Evolutionary conservation across 805 yeast genomes (phyloP), one percentile per base, ranked within the genome.

Genomic region (Ogataea parapolymorpha): DNA sequence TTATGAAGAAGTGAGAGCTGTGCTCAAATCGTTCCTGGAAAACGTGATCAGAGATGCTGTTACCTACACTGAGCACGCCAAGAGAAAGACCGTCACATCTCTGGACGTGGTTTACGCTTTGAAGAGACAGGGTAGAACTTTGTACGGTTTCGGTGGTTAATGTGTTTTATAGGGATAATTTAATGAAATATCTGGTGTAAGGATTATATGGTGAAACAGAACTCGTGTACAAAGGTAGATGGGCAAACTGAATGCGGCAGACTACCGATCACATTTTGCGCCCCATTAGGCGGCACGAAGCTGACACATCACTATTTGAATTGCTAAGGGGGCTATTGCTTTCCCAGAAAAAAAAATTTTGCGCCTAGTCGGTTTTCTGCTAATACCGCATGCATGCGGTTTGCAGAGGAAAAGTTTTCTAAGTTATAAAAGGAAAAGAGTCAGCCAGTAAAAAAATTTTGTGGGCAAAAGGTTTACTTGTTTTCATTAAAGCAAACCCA

Each of bases 111-210:
- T 91, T 63, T 91, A 91, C 73, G 98, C 98, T 63, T 85, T 91
- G 77, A 91, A 91, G 93, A 89, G 98, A 84, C 97, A 93, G 80
- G 99, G 99, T 68, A 86, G 98, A 79, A 93, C 98, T 76, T 83
- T 93, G 72, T 91, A 91, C 72, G 98, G 98, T 90, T 93, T 91
- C 85, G 98, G 98, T 79, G 96, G 96, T 83, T 91, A 84, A 32
- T 29, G 39, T 22, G 28, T 40, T 33, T 26, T 34, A 32, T 32
- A 39, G 37, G 42, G 33, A 28, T 32, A 32, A 33, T 7, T 33
- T 39, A 39, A 39, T 39, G 42, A 39, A 33, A 39, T 39, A 33
- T 27, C 34, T 39, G 42, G 42, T 39, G 42, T 28, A 41, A 35
- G 34, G 44, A 41, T 40, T 12, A 26, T 14, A 5, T 15, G 22